Base-by-base conservation (phyloP, 495 filamentous ascomycete species). In the Aspergillus coremiiformis region DNA sequence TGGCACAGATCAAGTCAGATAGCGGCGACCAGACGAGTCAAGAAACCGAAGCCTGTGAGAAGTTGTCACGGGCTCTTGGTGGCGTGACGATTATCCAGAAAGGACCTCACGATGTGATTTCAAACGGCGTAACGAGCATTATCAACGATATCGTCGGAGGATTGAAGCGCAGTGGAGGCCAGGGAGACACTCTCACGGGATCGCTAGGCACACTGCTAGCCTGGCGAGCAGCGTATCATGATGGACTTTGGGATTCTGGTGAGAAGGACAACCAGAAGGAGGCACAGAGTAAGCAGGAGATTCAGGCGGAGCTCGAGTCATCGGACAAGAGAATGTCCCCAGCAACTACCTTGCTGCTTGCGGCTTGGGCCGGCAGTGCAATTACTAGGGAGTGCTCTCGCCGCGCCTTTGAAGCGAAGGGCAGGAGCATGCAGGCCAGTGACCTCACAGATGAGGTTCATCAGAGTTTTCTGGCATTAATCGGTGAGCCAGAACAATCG, bases 131-230 rank as follows among this genome's bases (percentile, higher is more conserved):
- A 43, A 76, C 74, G 12, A 93, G 87, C 42, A 65, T 88, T 27
- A 74, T 86, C 20, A 84, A 83, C 37, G 89, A 95, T 59, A 62
- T 86, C 20, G 66, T 78, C 57, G 93, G 93, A 6, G 92, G 93
- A 3, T 62, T 82, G 60, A 98, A 98, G 79, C 76, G 93, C 50
- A 91, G 85, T 48, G 94, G 93, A 35, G 93, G 93, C 3, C 93
- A 98, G 66, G 93, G 93, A 9, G 93, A 98, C 72, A 98, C 93
- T 9, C 71, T 98, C 57, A 98, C 93, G 3, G 93, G 93, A 7
- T 83, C 82, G 44, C 74, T 98, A 56, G 93, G 83, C 2, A 97
- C 93, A 12, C 76, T 98, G 55, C 66, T 98, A 54, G 90, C 81
- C 17, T 98, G 90, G 83, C 70, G 91, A 52, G 83, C 83, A 59